Evolutionary conservation across 345 rosid genomes (phyloP), one percentile per base, ranked within the genome.

Genomic region (Trapa incisa): DNA sequence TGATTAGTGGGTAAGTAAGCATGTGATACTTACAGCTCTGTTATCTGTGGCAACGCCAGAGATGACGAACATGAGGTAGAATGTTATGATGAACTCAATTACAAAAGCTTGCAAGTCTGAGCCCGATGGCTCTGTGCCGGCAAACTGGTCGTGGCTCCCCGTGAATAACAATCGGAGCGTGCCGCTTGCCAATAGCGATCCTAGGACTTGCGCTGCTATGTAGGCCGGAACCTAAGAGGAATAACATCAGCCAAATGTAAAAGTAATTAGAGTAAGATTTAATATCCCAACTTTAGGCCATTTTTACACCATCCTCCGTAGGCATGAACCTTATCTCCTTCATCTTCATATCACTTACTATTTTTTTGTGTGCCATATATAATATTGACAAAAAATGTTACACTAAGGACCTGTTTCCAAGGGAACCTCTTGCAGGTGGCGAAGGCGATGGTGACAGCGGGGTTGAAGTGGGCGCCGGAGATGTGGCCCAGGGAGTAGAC

Each of bases 391-490:
- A 22, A 22, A 22, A 22, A 22, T 22, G 29, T 22, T 0, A 22
- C 29, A 22, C 22, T 5, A 50, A 50, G 6, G 3, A 50, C 65
- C 65, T 85, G 96, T 79, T 81, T 90, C 72, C 84, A 73, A 9
- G 98, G 97, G 71, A 93, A 93, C 64, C 96, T 82, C 50, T 80
- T 82, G 82, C 86, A 83, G 57, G 89, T 73, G 16, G 98, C 98
- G 50, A 88, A 88, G 70, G 98, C 98, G 37, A 90, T 76, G 65
- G 98, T 93, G 76, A 93, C 97, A 5, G 98, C 90, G 5, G 97
- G 98, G 68, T 93, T 93, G 60, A 93, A 88, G 85, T 93, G 97
- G 67, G 96, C 98, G 47, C 98, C 98, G 22, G 98, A 90, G 83
- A 93, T 88, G 70, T 93, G 98, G 29, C 98, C 97, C 1, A 90